A percentile compares a stretch with the other conserved stretches of the same genome.
Evolutionary conservation across 169 alveolate genomes (phyloP).

Genomic region (Eimeria necatrix): DNA sequence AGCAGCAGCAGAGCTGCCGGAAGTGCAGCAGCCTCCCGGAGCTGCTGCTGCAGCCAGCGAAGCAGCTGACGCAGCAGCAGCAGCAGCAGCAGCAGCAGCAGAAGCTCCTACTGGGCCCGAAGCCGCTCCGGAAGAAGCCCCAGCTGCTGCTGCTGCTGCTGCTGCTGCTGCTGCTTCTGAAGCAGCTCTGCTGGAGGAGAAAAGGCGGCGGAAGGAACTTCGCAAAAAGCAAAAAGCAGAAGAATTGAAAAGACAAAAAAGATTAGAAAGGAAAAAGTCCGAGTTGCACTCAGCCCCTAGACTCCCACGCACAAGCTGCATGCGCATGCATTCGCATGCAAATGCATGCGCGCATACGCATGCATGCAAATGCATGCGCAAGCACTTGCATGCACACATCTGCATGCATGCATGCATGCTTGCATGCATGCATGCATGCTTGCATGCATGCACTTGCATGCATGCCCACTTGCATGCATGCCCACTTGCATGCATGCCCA

Average conservation of each 20-base stretch:
- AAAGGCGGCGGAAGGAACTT: not conserved
- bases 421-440: too few relatives aligned
- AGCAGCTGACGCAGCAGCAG: not conserved
- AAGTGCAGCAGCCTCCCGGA: not conserved
- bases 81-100: not conserved
- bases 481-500: too few relatives aligned
- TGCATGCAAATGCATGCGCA: too few relatives aligned
- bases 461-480: too few relatives aligned
- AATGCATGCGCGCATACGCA: too few relatives aligned
- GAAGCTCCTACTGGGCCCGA: too few relatives aligned
- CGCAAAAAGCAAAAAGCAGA: not conserved
- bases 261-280: conserved; percentile 3
- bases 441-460: too few relatives aligned
- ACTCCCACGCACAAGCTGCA: too few relatives aligned
- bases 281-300: not conserved
- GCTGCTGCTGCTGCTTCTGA: not conserved
- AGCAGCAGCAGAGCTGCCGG: conserved; percentile 23
- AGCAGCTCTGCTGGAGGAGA: not conserved
- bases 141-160: not conserved
- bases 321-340: too few relatives aligned
- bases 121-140: not conserved
- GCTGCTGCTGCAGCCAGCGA: not conserved
- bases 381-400: too few relatives aligned
- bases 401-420: too few relatives aligned
- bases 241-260: not conserved